Evolutionary conservation across 352 stramenopile species (phyloP), one percentile per base, ranked within the genome.

Genomic region (Globisporangium polare): DNA sequence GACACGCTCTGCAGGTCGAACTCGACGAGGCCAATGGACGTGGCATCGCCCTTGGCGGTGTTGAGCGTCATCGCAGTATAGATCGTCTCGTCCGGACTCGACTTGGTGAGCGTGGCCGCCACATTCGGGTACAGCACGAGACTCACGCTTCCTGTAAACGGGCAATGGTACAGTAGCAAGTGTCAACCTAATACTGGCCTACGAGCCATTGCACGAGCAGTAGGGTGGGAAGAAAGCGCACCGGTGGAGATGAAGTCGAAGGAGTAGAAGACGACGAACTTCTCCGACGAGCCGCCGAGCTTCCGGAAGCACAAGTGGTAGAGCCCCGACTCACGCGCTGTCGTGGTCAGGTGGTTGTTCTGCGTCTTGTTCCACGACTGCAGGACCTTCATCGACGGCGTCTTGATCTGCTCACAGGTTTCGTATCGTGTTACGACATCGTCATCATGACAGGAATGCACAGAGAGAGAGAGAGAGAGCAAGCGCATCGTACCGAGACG

Each of bases 261-360:
- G 33, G 80, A 85, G 68, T 94, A 90, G 65, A 88, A 90, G 52
- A 92, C 77, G 17, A 63, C 74, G 53, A 91, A 62, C 5, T 69
- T 75, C 46, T 68, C 70, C 35, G 78, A 91, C 47, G 80, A 68
- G 54, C 81, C 80, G 29, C 72, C 73, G 35, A 78, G 73, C 61
- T 90, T 90, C 24, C 58, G 67, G 64, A 92, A 92, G 71, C 85
- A 94, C 66, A 94, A 53, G 47, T 87, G 69, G 65, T 92, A 94
- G 29, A 94, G 69, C 7, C 85, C 85, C 27, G 77, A 90, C 64
- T 94, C 85, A 18, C 83, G 85, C 52, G 90, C 80, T 10, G 65
- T 66, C 7, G 72, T 62, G 2, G 78, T 74, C 31, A 73, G 63
- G 51, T 88, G 83, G 61, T 87, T 74, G 60, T 73, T 76, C 64